These are phyloP conservation scores for Dicorynia guianensis DNA, from an alignment of 306 rosid species.

Conservation along the genomic window DNA sequence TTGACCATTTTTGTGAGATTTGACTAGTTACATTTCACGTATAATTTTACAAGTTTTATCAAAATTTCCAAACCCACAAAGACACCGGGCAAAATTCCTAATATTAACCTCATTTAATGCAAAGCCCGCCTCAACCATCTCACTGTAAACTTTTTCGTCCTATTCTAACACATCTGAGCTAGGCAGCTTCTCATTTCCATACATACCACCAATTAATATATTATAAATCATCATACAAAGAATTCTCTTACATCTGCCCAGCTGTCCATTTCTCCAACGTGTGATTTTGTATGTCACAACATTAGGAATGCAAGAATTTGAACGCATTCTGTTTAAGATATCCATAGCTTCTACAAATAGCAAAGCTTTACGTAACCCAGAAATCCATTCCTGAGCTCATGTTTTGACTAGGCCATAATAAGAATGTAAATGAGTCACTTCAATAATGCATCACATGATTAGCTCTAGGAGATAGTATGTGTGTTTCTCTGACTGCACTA, in stretches of 20 bases:
- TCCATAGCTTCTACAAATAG: conserved; percentile 84
- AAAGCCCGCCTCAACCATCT: conserved; percentile 73
- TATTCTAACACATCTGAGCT: conserved; percentile 58
- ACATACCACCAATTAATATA: conserved; percentile 74
- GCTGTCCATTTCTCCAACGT: conserved; percentile 72
- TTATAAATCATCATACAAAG: conserved; percentile 83
- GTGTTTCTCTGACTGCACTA: too few species aligned
- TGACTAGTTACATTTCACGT: conserved; percentile 53
- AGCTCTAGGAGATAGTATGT: too few species aligned
- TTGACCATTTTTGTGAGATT: too few species aligned
- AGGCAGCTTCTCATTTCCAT: conserved; percentile 62
- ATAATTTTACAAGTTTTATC: conserved; percentile 75
- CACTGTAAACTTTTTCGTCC: conserved; percentile 82
- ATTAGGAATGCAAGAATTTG: conserved; percentile 80
- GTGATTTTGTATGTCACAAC: conserved; percentile 66
- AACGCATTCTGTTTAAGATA: conserved; percentile 70
- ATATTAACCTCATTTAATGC: conserved; percentile 78
- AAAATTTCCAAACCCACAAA: conserved; percentile 75
- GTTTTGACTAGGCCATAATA: too few species aligned
- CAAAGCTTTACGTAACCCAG: conserved; percentile 83
- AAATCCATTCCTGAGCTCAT: conserved; percentile 53
- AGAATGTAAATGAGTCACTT: too few species aligned
- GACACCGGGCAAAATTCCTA: conserved; percentile 73
- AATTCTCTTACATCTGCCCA: conserved; percentile 88
- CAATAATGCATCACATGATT: too few species aligned